Evolutionary conservation across 2,329 filamentous ascomycete species (phyloP).

Genomic region (Ophiocordyceps sinensis): DNA sequence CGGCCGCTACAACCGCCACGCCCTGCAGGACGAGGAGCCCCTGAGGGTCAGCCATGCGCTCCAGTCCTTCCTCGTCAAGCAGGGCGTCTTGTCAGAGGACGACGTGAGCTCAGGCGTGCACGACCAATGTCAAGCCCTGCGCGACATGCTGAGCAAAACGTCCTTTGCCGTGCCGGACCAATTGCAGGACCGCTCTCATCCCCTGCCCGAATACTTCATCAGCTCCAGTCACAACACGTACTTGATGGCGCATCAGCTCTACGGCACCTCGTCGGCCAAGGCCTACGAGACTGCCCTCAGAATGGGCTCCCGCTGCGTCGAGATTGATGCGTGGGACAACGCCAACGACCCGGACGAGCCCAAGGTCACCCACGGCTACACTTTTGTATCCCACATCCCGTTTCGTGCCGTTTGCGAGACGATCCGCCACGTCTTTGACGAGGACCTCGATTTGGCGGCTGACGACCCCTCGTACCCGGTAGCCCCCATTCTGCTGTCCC

Average conservation of each 20-base stretch:
- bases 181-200: conserved; percentile 41
- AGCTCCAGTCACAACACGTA: conserved; percentile 65
- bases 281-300: conserved; percentile 49
- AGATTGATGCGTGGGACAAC: conserved; percentile 62
- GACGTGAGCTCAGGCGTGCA: conserved; percentile 30
- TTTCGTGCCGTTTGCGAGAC: conserved; percentile 53
- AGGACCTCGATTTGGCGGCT: conserved; percentile 31
- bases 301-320: conserved; percentile 53
- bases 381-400: conserved; percentile 48
- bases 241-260: conserved; percentile 54
- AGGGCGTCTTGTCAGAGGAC: conserved; percentile 31
- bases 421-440: conserved; percentile 46
- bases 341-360: conserved; percentile 45
- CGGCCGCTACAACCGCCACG: conserved; percentile 36
- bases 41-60: conserved; percentile 46
- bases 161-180: conserved; percentile 41
- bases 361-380: conserved; percentile 58
- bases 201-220: conserved; percentile 56
- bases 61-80: conserved; percentile 37
- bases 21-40: conserved; percentile 33
- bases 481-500: conserved; percentile 47
- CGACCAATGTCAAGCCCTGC: conserved; percentile 28
- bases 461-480: conserved; percentile 22
- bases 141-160: conserved; percentile 37
- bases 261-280: conserved; percentile 43